Evolutionary conservation across 257 asterid genomes (phyloP).

Genomic region (Voacanga thouarsii): DNA sequence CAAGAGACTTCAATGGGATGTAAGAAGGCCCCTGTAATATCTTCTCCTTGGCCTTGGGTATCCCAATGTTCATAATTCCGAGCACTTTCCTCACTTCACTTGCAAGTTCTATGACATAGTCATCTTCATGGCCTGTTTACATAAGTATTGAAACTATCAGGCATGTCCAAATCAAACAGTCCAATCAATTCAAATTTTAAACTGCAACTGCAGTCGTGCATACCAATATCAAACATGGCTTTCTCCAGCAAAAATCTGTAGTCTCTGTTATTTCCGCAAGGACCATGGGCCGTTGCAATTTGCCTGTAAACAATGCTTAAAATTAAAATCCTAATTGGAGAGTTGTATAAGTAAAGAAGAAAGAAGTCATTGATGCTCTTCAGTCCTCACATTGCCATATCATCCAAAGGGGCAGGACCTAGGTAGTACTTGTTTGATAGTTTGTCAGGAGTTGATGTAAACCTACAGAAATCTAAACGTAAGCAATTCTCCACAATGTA

Average conservation of each 20-base stretch:
- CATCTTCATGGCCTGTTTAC: conserved; percentile 70
- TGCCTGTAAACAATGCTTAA: conserved; percentile 33
- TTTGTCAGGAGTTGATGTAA: conserved; percentile 82
- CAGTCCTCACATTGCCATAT: conserved; percentile 45
- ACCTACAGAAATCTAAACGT: conserved; percentile 39
- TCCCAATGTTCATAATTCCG: conserved; percentile 25
- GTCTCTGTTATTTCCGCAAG: conserved; percentile 85
- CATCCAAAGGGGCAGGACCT: conserved; percentile 93
- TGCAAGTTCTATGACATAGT: conserved; percentile 69
- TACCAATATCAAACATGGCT: conserved; percentile 78
- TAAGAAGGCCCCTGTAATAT: conserved; percentile 30
- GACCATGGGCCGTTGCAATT: conserved; percentile 91
- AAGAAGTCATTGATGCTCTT: neutral
- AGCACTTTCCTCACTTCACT: conserved; percentile 80
- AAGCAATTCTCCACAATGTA: neutral
- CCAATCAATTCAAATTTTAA: neutral
- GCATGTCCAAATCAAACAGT: neutral
- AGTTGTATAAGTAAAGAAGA: neutral
- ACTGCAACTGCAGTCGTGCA: neutral
- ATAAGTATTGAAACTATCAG: neutral
- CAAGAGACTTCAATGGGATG: conserved; percentile 35
- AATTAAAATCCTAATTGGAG: neutral
- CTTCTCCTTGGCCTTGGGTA: conserved; percentile 45
- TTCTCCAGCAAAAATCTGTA: conserved; percentile 78
- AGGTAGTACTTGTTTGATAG: conserved; percentile 73